Evolutionary conservation across 768 basidiomycete species (phyloP), one percentile per base, ranked within the genome.

Genomic region (Termitomyces sp.): DNA sequence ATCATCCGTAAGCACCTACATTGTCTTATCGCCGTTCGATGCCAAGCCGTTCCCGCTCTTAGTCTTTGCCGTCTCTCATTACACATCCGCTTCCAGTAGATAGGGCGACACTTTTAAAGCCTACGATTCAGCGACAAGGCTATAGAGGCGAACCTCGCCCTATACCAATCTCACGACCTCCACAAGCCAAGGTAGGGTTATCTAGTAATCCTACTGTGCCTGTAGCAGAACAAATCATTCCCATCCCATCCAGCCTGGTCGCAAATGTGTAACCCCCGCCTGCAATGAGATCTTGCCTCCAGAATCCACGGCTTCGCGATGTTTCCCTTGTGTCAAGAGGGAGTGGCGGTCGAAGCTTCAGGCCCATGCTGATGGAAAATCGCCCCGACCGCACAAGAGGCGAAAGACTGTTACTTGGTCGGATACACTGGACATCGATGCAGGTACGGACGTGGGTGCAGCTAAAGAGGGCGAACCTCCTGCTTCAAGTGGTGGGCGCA

Each of bases 381-480:
- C 6, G 17, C 10, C 25, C n/a, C 56, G 48, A 4, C 32, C 43
- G 6, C 32, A 12, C 5, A 67, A 60, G 37, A 48, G 34, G 21
- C 65, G 62, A 48, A 64, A 62, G 56, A 73, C 63, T 0, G 73
- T 76, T 10, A 66, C 69, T 19, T 76, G 75, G 75, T 68, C 70
- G 16, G 73, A 73, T 50, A 35, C 21, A 9, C 11, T 37, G 19
- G 59, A 64, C 32, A 44, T 64, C 43, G 53, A 50, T 14, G 16
- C 40, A 19, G 27, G 37, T 40, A 1, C 21, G 4, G 21, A 28
- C 32, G 48, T 43, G 17, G 25, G 12, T 34, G 23, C 2, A 5
- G 28, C 32, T 28, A 12, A 52, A 17, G 27, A 23, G 41, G 48
- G 42, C 5, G 30, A 42, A 30, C 41, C 27, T 35, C n/a, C 34